Base-by-base conservation (phyloP, 257 asterid genomes). In the Forsythia suspensa region DNA sequence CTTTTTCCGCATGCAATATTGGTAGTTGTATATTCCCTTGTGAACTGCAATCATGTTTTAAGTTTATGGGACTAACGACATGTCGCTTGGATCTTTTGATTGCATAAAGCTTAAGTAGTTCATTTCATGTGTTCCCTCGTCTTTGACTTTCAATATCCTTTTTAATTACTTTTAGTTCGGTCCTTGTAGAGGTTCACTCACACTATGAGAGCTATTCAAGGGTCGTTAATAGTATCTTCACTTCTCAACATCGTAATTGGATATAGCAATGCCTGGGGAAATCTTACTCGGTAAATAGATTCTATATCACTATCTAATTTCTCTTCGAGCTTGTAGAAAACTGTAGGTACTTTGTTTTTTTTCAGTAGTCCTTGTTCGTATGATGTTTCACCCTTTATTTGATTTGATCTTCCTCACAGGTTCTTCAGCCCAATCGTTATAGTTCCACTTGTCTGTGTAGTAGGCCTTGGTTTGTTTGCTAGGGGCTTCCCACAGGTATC, bases 151-250 rank as follows among this genome's bases (percentile, higher is more conserved):
- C 71, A 18, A 52, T 39, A 40, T 57, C 65, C 12, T 63, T 79
- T 68, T 65, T 80, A 65, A 78, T 70, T 81, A 76, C 59, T 29
- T 77, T 74, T 59, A 73, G 43, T 72, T 79, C 70, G 77, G 43
- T 89, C 73, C 83, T 84, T 89, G 86, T 85, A 96, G 99, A 92
- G 97, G 87, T 96, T 96, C 82, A 52, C 81, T 73, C 97, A 88
- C 90, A 88, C 94, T 74, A 94, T 96, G 85, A 90, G 98, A 86
- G 90, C 96, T 48, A 89, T 94, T 81, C 99, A 96, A 87, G 99
- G 99, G 76, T 90, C 99, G 41, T 76, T 96, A 40, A 96, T 96
- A 7, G 93, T 94, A 78, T 96, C 99, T 76, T 94, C 98, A 37
- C 85, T 96, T 81, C 59, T 96, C 72, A 94, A 92, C 90, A 92